Evolutionary conservation across 2,329 filamentous ascomycete species (phyloP).

Genomic region (Phaeosphaeria sp.): DNA sequence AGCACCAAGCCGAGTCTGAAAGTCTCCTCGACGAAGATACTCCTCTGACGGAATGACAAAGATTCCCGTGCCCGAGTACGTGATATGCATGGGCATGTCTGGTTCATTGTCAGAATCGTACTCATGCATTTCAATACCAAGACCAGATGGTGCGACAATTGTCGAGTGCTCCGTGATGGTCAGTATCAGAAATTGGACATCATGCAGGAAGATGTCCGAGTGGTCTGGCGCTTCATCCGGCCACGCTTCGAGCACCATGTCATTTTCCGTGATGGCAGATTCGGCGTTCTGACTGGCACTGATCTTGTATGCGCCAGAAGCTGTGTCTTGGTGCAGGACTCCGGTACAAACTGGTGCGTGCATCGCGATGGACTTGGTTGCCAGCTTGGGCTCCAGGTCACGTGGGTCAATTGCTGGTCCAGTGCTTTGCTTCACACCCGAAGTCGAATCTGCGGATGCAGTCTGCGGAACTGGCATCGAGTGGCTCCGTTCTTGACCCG

Average conservation of each 20-base stretch:
- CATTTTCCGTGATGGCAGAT: not conserved
- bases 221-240: not conserved
- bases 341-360: not conserved
- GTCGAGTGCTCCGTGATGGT: not conserved
- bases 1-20: not conserved
- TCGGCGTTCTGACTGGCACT: not conserved
- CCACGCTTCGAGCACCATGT: not conserved
- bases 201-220: not conserved
- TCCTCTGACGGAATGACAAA: not conserved
- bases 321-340: not conserved
- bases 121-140: not conserved
- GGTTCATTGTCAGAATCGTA: conserved; percentile 2
- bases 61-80: conserved; percentile 1
- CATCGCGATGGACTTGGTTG: not conserved
- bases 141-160: not conserved
- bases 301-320: not conserved
- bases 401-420: not conserved
- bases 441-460: not conserved
- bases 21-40: not conserved
- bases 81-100: not conserved
- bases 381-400: not conserved
- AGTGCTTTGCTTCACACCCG: not conserved
- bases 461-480: not conserved
- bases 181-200: not conserved
- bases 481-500: not conserved